Evolutionary conservation across 106 monocot species (phyloP).

Genomic region (Agapanthus africanus): DNA sequence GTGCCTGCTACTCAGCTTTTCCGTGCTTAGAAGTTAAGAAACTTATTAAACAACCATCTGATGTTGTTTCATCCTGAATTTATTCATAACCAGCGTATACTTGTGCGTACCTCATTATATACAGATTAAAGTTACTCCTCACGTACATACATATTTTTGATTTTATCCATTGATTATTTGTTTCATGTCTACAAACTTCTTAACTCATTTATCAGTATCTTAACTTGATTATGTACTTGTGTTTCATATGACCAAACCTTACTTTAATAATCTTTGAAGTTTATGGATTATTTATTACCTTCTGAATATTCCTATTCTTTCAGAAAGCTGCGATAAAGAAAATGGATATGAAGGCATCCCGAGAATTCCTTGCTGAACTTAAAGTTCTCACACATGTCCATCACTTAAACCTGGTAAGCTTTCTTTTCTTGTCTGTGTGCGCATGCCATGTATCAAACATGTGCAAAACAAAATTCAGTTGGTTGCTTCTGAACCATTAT

Average conservation of each 20-base stretch:
- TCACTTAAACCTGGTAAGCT: conserved; percentile 56
- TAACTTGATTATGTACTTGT: background rate
- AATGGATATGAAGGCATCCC: conserved; percentile 46
- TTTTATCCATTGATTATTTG: background rate
- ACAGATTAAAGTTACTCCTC: background rate
- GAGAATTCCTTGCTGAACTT: conserved; percentile 49
- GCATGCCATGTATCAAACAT: background rate
- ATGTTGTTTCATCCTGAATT: background rate
- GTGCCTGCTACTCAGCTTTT: no score
- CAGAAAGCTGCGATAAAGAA: conserved; percentile 65
- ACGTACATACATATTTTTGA: background rate
- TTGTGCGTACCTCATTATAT: no score
- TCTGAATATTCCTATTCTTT: no score
- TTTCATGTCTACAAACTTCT: background rate
- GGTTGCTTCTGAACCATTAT: background rate
- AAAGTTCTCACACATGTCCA: conserved; percentile 55
- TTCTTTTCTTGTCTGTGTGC: background rate
- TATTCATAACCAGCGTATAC: no score
- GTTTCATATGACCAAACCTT: background rate
- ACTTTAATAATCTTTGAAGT: background rate
- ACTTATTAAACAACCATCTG: background rate
- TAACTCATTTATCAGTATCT: background rate
- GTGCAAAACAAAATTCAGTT: background rate
- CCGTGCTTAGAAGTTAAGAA: no score
- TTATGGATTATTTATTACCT: no score